Evolutionary conservation across 257 asterid genomes (phyloP).

Genomic region (Nicotiana tabacum): DNA sequence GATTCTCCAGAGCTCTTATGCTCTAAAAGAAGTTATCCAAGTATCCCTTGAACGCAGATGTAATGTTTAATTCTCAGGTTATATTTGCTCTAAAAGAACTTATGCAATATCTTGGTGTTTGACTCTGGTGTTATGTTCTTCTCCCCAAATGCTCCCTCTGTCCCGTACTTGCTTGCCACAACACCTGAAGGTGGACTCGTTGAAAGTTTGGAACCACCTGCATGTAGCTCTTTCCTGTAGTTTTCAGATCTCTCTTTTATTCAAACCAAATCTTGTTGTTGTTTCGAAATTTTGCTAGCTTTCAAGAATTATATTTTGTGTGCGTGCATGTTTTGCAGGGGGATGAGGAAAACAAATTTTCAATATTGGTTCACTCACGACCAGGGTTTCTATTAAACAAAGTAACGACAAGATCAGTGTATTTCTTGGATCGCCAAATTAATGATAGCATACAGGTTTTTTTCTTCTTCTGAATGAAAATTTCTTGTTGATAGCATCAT

Average conservation of each 20-base stretch:
- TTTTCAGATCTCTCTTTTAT: background rate
- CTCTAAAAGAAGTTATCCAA: background rate
- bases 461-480: conserved; percentile 15
- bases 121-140: background rate
- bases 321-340: conserved; percentile 53
- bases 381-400: conserved; percentile 81
- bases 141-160: background rate
- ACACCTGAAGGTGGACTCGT: background rate
- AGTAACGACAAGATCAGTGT: conserved; percentile 71
- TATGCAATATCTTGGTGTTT: too few relatives aligned
- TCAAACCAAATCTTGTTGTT: background rate
- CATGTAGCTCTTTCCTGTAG: background rate
- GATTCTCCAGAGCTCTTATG: background rate
- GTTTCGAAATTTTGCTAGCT: background rate
- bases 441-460: conserved; percentile 86
- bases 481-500: background rate
- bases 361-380: conserved; percentile 86
- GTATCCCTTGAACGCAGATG: background rate
- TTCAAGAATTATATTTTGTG: background rate
- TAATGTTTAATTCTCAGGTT: background rate
- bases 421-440: conserved; percentile 76
- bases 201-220: background rate
- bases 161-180: background rate
- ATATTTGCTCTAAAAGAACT: background rate
- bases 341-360: conserved; percentile 62